Conservation (phyloP, 108 stramenopile genomes). For the Cyclotella kingstonii region DNA sequence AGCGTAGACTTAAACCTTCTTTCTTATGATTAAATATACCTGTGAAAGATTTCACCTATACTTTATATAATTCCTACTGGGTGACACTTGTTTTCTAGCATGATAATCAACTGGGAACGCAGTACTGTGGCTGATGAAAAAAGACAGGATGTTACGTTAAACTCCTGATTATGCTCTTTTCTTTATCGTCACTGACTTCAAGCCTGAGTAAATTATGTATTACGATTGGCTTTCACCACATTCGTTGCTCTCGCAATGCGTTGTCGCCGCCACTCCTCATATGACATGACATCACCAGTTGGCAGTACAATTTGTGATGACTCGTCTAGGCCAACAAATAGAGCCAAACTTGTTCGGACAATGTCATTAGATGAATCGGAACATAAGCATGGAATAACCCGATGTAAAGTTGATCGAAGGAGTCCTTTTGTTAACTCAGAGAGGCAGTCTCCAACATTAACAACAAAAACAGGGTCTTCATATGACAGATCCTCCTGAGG, state of each 20-base stretch:
- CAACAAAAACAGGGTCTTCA: constrained; percentile 69
- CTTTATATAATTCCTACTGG: no score
- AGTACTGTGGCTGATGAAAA: no score
- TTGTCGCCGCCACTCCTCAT: constrained; percentile 66
- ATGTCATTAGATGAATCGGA: constrained; percentile 1
- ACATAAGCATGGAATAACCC: constrained; percentile 51
- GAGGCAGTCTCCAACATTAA: constrained; percentile 80
- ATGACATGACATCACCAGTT: constrained; percentile 42
- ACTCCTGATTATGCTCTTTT: no score
- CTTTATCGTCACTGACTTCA: no score
- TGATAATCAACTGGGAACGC: no score
- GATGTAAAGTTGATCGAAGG: constrained; percentile 66
- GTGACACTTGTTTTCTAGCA: no score
- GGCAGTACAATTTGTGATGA: constrained; percentile 27
- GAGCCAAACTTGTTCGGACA: constrained; percentile 61
- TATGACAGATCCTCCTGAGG: constrained; percentile 24
- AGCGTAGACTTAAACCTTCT: no score
- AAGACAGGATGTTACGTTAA: no score
- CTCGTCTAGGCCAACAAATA: constrained; percentile 70
- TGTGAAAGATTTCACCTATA: no score
- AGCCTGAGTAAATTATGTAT: no score
- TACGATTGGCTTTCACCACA: constrained; percentile 34
- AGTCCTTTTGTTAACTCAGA: constrained; percentile 54
- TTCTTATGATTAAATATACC: no score
- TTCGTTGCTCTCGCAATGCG: constrained; percentile 58